Conservation (phyloP, 2,329 filamentous ascomycete genomes). For the Alternaria atra region DNA sequence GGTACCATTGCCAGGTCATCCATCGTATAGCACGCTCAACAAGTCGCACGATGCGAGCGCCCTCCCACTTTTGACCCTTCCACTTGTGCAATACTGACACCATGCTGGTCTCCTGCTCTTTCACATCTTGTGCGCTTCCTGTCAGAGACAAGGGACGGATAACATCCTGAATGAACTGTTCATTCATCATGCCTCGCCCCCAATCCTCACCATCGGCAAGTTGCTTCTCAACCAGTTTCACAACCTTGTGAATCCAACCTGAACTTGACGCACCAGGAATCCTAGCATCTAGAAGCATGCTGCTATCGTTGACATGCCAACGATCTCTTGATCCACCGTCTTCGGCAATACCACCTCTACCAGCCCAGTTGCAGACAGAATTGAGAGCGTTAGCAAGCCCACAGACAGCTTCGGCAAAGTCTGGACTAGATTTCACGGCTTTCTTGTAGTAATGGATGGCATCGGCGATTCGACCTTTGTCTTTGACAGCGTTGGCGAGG, state of each 20-base stretch:
- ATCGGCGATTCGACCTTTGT: constrained; percentile 90
- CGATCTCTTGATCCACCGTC: constrained; percentile 78
- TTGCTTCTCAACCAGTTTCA: constrained; percentile 89
- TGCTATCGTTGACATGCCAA: constrained; percentile 90
- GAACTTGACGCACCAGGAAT: constrained; percentile 67
- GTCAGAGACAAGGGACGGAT: constrained; percentile 57
- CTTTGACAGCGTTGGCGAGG: constrained; percentile 96
- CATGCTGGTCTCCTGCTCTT: constrained; percentile 51
- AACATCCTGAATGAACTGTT: constrained; percentile 52
- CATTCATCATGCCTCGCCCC: constrained; percentile 75
- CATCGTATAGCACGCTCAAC: constrained; percentile 84
- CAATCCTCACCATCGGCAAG: constrained; percentile 85
- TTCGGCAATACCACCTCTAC: constrained; percentile 84
- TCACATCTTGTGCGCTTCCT: constrained; percentile 40
- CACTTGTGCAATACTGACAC: constrained; percentile 57
- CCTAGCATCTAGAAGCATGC: constrained; percentile 80
- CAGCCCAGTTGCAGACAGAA: constrained; percentile 94
- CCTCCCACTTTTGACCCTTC: constrained; percentile 85
- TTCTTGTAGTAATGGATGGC: constrained; percentile 92
- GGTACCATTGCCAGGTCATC: constrained; percentile 86
- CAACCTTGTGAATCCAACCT: constrained; percentile 89
- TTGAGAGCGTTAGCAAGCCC: constrained; percentile 94
- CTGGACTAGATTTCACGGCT: constrained; percentile 89
- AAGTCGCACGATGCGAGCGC: constrained; percentile 81
- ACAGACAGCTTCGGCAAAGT: constrained; percentile 97